Evolutionary conservation across 345 rosid species (phyloP), one percentile per base, ranked within the genome.

Genomic region (Trapa incisa): DNA sequence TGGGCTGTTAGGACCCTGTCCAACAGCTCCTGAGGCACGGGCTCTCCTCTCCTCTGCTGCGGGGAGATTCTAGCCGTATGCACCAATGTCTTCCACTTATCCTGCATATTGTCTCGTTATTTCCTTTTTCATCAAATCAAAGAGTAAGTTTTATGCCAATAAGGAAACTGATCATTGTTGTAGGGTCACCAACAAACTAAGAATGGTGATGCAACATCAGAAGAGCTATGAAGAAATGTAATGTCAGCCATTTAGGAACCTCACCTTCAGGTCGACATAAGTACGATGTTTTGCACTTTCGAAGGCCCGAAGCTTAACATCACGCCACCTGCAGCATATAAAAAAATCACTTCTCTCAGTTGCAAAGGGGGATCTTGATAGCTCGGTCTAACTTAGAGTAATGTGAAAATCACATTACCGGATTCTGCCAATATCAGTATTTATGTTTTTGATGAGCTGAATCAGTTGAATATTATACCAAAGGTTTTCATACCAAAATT

Each of bases 21-120:
- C 70, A 92, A 61, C 47, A 92, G 96, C 76, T 92, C 97, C 68
- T 92, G 96, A 0, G 98, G 98, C 13, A 92, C 98, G 35, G 98
- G 93, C 87, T 90, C 97, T 58, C 97, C 98, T 78, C 98, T 85
- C 81, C 98, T 83, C 77, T 93, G 98, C 71, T 90, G 98, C 0
- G 97, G 98, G 60, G 97, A 86, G 81, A 93, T 93, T 80, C 90
- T 85, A 41, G 98, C 97, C 64, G 97, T 93, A 79, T 93, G 98
- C 68, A 93, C 94, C 66, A 93, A 80, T 22, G 98, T 93, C 79
- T 93, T 93, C 98, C 97, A 92, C 70, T 93, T 93, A 70, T 93
- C 98, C 98, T 93, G 80, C 43, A 69, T 58, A n/a, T 64, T 64
- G 22, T 39, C 67, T 64, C 63, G 6, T 54, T 6, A 54, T 54